Evolutionary conservation across 805 yeast species (phyloP), one percentile per base, ranked within the genome.

Genomic region (Suhomyces vadensis): DNA sequence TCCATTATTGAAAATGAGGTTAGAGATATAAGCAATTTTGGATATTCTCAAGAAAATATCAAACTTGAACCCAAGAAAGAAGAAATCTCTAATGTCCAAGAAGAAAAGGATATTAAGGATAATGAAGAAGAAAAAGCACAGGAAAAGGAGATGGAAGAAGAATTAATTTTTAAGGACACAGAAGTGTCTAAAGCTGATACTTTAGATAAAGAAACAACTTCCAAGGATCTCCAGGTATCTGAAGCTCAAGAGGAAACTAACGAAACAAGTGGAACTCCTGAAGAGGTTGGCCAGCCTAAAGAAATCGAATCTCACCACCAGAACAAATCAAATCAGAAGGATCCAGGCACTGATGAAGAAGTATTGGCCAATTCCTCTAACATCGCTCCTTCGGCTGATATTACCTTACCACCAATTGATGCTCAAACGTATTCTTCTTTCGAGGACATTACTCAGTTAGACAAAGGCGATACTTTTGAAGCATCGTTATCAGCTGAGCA

Each of bases 301-400:
- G n/a, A n/a, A n/a, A n/a, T n/a, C n/a, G n/a, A n/a, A n/a, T n/a
- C n/a, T n/a, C n/a, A n/a, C n/a, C n/a, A n/a, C n/a, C n/a, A n/a
- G n/a, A n/a, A n/a, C n/a, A 9, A 23, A 16, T 29, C 20, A 8
- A 14, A 16, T 16, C 33, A 29, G 6, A 27, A 23, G 5, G 31
- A n/a, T 16, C 14, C 3, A 23, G n/a, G n/a, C n/a, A 20, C 29
- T 8, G 41, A 35, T 9, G 49, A 50, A 8, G 39, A 46, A 36
- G 60, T 63, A 4, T 60, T 73, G 31, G 77, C 76, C 2, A 73
- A 73, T 53, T 73, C 77, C 0, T 69, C 77, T 2, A 70, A 69
- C 44, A 56, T 71, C 16, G 64, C 64, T 4, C 69, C 68, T 10
- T 67, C 62, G 3, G 64, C 55, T 26, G 67, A 65, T 31, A 49